Evolutionary conservation across 306 rosid species (phyloP).

Genomic region (Corylus heterophylla): DNA sequence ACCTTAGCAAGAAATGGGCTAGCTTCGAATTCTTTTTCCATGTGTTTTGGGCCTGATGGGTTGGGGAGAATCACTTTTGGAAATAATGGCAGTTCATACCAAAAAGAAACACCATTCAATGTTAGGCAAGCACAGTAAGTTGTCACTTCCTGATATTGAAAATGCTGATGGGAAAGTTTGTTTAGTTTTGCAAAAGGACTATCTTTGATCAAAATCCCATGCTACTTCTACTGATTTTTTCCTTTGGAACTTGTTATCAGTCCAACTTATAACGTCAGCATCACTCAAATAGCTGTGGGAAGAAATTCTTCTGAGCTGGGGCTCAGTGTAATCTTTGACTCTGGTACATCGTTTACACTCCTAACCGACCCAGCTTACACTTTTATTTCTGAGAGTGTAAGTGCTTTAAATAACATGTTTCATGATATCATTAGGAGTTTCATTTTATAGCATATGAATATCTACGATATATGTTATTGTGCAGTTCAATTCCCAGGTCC

Average conservation of each 20-base stretch:
- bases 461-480: conserved; percentile 16
- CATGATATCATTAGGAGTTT: conserved; percentile 13
- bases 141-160: not conserved
- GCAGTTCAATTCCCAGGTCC: conserved; percentile 56
- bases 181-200: not conserved
- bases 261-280: conserved; percentile 62
- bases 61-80: conserved; percentile 85
- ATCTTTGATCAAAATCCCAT: conserved; percentile 11
- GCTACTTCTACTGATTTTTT: conserved; percentile 27
- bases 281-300: conserved; percentile 65
- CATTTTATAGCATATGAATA: not conserved
- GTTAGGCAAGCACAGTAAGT: conserved; percentile 46
- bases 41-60: conserved; percentile 79
- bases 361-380: conserved; percentile 73
- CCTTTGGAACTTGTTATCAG: conserved; percentile 40
- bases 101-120: conserved; percentile 75
- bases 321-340: conserved; percentile 71
- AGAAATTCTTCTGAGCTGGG: conserved; percentile 40
- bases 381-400: conserved; percentile 55
- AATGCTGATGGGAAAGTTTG: too few relatives aligned
- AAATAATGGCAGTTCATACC: conserved; percentile 57
- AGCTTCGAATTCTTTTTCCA: conserved; percentile 73
- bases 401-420: conserved; percentile 24
- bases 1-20: conserved; percentile 63
- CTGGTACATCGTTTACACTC: conserved; percentile 80